Conservation (phyloP, 2,329 filamentous ascomycete genomes). For the Macrophomina pseudophaseolina region DNA sequence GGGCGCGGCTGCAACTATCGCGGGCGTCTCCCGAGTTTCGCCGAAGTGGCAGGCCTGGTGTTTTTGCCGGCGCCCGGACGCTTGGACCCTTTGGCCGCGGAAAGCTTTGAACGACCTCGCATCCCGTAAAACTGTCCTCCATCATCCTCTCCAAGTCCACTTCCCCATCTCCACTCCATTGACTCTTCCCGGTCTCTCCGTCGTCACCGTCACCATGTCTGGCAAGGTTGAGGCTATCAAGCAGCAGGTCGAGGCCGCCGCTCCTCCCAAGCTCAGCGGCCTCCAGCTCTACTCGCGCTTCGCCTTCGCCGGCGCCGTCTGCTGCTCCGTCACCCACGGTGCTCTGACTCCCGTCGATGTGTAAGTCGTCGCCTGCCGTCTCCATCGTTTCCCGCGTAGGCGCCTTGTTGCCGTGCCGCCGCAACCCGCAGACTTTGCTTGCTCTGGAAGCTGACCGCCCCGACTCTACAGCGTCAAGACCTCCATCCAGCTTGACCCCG, state of each 20-base stretch:
- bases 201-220: conserved; percentile 42
- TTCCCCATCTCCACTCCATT: conserved; percentile 25
- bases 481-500: conserved; percentile 74
- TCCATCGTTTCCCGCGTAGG: not conserved
- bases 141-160: conserved; percentile 15
- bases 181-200: not conserved
- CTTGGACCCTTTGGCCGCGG: not conserved
- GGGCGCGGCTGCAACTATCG: not conserved
- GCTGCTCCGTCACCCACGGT: conserved; percentile 98
- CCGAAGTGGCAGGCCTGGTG: not conserved
- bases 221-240: conserved; percentile 60
- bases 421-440: not conserved
- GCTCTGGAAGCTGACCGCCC: not conserved
- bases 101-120: conserved; percentile 17
- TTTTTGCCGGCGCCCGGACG: conserved; percentile 8
- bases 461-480: conserved; percentile 81
- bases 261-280: conserved; percentile 62
- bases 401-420: not conserved
- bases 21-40: not conserved
- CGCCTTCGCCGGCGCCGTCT: conserved; percentile 94
- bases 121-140: not conserved
- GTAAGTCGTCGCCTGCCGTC: conserved; percentile 65
- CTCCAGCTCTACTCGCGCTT: conserved; percentile 89
- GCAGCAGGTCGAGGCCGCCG: conserved; percentile 51
- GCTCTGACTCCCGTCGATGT: conserved; percentile 98